Evolutionary conservation across 2,329 filamentous ascomycete genomes (phyloP), one percentile per base, ranked within the genome.

Genomic region (Mollisiaceae sp.): DNA sequence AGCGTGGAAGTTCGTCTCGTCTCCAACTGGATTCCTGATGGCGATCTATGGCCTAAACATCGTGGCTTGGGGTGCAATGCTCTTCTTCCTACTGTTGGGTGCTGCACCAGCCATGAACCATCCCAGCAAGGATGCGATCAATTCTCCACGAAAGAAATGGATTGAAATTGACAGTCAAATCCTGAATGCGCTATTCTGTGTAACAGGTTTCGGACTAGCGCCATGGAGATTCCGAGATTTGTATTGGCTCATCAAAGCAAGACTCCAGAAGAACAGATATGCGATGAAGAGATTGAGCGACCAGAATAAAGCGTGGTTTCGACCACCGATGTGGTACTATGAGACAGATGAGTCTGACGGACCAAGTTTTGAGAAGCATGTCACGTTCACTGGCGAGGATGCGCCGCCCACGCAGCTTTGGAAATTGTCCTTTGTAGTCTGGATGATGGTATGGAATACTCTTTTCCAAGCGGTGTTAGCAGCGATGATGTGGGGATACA

Each of bases 1-100:
- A 0, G 91, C 91, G 73, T 89, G 86, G 86, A 84, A 86, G 63
- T 96, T 92, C 80, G 85, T 90, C 71, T 79, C 84, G 36, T 95
- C 91, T 0, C 90, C 90, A 0, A 78, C 90, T 59, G 92, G 93
- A 2, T 92, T 94, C 75, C 79, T 91, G 62, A 86, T 94, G 59
- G 91, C 89, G 1, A 76, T 96, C 12, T 96, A 96, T 77, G 87
- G 89, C 11, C 83, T 94, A 63, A 93, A 94, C 67, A 86, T 96
- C 18, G 86, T 96, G 8, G 93, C 90, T 0, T 96, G 92, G 92
- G 92, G 92, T 56, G 92, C 90, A 60, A 96, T 96, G 92, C 83
- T 96, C n/a, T 95, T 96, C 79, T 82, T 96, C 20, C 82, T 97
- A 2, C 86, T 96, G 27, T 89, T 88, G 79, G 91, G 92, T 70